phyloP scores from a whole-genome alignment of 1,284 basidiomycete species.

The Tremellales sp. region DNA sequence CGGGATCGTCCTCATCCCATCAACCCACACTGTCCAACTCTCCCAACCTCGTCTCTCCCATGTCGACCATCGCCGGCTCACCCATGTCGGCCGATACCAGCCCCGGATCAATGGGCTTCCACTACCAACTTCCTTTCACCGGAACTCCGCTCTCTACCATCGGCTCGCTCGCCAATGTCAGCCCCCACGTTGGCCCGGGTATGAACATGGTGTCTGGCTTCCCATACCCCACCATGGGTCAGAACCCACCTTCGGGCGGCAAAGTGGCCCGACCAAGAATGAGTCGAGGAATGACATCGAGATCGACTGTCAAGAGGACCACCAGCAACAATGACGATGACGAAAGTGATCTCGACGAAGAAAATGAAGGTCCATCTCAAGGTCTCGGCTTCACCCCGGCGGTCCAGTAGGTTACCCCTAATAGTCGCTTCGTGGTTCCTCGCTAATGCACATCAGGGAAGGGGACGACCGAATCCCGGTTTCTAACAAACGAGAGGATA shows the following conservation, averaged over 20 bases:
- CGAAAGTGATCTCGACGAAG: conserved; percentile 11
- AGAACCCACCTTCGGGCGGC: not conserved
- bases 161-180: conserved; percentile 4
- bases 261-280: not conserved
- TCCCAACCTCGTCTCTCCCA: not conserved
- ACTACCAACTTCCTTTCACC: not conserved
- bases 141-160: conserved; percentile 9
- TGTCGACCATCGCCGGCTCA: not conserved
- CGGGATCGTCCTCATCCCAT: conserved; percentile 4
- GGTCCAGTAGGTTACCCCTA: not conserved
- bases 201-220: conserved; percentile 22
- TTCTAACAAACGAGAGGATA: conserved; percentile 18
- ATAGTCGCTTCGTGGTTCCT: not conserved
- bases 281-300: not conserved
- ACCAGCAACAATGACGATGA: conserved; percentile 13
- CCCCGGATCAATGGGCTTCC: not conserved
- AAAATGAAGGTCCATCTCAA: conserved; percentile 8
- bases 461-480: conserved; percentile 12
- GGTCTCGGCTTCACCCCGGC: conserved; percentile 4
- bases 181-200: conserved; percentile 10
- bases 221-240: conserved; percentile 8
- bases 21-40: not conserved
- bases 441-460: conserved; percentile 2
- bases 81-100: not conserved
- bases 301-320: conserved; percentile 3